Percentiles rank a stretch among this genome's conserved stretches.
Conservation (phyloP, 352 stramenopile genomes). For the Phytophthora vignae region DNA sequence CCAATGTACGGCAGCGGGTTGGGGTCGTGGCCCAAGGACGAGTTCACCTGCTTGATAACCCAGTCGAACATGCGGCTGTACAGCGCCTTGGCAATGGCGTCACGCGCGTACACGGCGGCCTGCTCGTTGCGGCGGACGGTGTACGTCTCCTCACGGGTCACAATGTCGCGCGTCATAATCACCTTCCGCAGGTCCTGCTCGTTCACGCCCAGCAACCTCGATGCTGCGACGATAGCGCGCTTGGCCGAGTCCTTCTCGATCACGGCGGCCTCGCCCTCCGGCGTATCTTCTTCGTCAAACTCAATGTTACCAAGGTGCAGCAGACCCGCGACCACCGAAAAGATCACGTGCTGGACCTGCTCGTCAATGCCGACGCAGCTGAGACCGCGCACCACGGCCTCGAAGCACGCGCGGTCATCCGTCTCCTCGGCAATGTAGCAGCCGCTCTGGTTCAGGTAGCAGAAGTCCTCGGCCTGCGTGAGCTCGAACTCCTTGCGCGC, state of each 20-base stretch:
- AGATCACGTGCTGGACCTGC: conserved; percentile 82
- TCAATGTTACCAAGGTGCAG: conserved; percentile 97
- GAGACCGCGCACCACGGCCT: conserved; percentile 73
- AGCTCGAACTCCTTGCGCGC: conserved; percentile 73
- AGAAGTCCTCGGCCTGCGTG: conserved; percentile 87
- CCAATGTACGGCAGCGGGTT: conserved; percentile 88
- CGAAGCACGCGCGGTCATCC: conserved; percentile 89
- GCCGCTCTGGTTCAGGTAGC: conserved; percentile 95
- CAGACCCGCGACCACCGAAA: conserved; percentile 93
- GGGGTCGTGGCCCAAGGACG: conserved; percentile 82
- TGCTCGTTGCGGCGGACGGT: conserved; percentile 83
- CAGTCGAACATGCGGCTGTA: conserved; percentile 95
- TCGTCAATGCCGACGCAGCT: conserved; percentile 83
- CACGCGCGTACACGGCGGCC: conserved; percentile 88
- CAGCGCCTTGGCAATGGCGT: conserved; percentile 94
- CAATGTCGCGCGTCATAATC: conserved; percentile 90
- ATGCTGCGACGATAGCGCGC: conserved; percentile 55
- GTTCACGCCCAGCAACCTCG: conserved; percentile 76
- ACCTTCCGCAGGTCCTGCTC: conserved; percentile 71
- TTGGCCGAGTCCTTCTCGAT: conserved; percentile 78
- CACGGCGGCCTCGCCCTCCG: conserved; percentile 79
- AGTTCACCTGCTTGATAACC: conserved; percentile 94
- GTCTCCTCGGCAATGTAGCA: conserved; percentile 94
- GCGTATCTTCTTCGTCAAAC: conserved; percentile 92
- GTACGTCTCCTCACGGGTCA: conserved; percentile 86